Evolutionary conservation across 768 basidiomycete species (phyloP).

Genomic region (Leucocoprinus leucothites): DNA sequence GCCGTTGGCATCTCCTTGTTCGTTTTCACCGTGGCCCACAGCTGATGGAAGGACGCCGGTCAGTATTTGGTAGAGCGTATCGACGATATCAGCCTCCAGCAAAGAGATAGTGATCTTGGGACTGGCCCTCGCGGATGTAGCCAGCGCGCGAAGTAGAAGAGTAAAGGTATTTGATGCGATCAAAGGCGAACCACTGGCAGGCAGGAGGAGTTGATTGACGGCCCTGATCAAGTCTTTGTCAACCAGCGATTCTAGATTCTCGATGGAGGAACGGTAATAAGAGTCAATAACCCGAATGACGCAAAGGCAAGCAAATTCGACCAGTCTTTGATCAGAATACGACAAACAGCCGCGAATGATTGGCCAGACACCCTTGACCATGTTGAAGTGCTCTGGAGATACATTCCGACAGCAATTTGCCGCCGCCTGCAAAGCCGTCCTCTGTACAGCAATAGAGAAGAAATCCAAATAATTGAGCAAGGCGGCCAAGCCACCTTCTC

Average conservation of each 20-base stretch:
- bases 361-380: conserved; percentile 88
- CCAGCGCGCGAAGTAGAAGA: conserved; percentile 78
- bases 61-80: conserved; percentile 91
- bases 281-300: conserved; percentile 94
- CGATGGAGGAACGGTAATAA: conserved; percentile 80
- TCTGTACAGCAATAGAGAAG: conserved; percentile 96
- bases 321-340: conserved; percentile 94
- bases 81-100: conserved; percentile 89
- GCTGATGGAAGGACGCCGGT: conserved; percentile 88
- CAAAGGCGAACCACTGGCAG: conserved; percentile 82
- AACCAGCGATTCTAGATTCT: conserved; percentile 84
- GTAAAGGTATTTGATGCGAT: conserved; percentile 89
- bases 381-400: conserved; percentile 81
- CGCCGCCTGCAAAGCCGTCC: conserved; percentile 94
- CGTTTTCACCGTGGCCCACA: conserved; percentile 41
- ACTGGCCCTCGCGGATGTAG: conserved; percentile 84
- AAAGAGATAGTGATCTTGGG: conserved; percentile 84
- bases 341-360: conserved; percentile 90
- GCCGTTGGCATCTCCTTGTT: conserved; percentile 56
- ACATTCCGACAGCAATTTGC: conserved; percentile 96
- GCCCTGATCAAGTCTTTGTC: conserved; percentile 77
- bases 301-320: conserved; percentile 93
- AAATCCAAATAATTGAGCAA: conserved; percentile 96
- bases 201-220: conserved; percentile 80
- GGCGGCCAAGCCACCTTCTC: conserved; percentile 92